Evolutionary conservation across 2,329 filamentous ascomycete genomes (phyloP), one percentile per base, ranked within the genome.

Genomic region (Pseudofabraea citricarpa): DNA sequence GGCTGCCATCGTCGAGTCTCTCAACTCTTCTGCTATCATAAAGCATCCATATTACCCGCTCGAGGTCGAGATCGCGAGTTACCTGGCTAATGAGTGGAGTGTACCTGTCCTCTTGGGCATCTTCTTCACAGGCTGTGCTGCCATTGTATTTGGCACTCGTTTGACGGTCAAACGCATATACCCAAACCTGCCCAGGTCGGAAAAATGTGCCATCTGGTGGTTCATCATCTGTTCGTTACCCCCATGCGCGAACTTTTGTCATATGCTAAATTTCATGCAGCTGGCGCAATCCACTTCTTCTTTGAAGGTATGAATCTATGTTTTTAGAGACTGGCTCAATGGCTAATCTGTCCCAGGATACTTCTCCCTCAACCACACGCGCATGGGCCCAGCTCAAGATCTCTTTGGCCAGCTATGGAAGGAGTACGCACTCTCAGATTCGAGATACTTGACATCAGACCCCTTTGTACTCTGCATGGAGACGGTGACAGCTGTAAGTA

Each of bases 1-100:
- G 32, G 21, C 19, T 27, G 20, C 26, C 13, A 33, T 44, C 19
- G 41, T 45, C 20, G 37, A 40, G 16, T 29, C 37, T 23, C 24
- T 57, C 38, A 55, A 57, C 36, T 41, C 47, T 13, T 47, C 51
- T 23, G 38, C 49, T 40, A 52, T 52, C 43, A 55, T 51, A 38
- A 46, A 49, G 37, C 83, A 90, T 60, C 84, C 85, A 1, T 90
- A 87, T 67, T 89, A 85, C 57, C 87, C 87, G 5, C 58, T 81
- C 18, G 75, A 79, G 41, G 74, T 79, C 27, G 65, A 70, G 15
- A 76, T 91, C 45, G 64, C 72, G 3, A 74, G 71, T 47, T 90
- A 86, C 63, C 65, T 79, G 33, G 74, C 81, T 54, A 90, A 90
- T 60, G 74, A 81, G 46, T 73, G 74, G 57, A 69, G 73, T 36